Evolutionary conservation across 2,329 filamentous ascomycete genomes (phyloP).

Genomic region (Fusarium scirpi): DNA sequence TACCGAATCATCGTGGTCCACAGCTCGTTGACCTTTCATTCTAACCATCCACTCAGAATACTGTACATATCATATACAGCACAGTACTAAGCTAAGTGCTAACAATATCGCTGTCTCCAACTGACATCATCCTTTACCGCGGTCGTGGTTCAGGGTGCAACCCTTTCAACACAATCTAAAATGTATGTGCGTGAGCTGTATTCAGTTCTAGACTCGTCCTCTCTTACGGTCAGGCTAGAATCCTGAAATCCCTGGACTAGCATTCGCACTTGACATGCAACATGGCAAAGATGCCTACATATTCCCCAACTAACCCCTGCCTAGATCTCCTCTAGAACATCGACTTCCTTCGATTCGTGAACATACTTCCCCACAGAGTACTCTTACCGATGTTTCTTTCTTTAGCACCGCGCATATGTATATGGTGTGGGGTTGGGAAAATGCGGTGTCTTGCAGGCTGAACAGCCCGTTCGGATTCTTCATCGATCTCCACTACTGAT

Average conservation of each 20-base stretch:
- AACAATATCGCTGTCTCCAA: neutral
- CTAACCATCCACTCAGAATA: neutral
- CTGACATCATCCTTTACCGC: conserved; percentile 5
- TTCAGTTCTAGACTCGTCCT: neutral
- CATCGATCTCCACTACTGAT: neutral
- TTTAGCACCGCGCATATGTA: neutral
- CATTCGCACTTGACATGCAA: neutral
- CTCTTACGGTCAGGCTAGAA: neutral
- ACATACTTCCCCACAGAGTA: conserved; percentile 10
- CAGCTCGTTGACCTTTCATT: neutral
- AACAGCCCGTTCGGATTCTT: neutral
- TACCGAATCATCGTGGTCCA: conserved; percentile 17
- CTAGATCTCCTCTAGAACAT: conserved; percentile 4
- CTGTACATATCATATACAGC: neutral
- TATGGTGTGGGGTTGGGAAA: neutral
- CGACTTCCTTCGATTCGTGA: neutral
- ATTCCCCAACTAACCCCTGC: neutral
- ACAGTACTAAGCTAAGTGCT: neutral
- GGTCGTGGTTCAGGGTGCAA: neutral
- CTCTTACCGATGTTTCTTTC: neutral
- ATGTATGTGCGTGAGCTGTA: neutral
- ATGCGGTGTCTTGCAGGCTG: neutral
- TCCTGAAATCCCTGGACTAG: neutral
- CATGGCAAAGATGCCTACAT: neutral
- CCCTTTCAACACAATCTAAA: neutral